A percentile compares a stretch with the other conserved stretches of the same genome.
Evolutionary conservation across 1,284 basidiomycete species (phyloP).

Genomic region (Boletus albobrunnescens): DNA sequence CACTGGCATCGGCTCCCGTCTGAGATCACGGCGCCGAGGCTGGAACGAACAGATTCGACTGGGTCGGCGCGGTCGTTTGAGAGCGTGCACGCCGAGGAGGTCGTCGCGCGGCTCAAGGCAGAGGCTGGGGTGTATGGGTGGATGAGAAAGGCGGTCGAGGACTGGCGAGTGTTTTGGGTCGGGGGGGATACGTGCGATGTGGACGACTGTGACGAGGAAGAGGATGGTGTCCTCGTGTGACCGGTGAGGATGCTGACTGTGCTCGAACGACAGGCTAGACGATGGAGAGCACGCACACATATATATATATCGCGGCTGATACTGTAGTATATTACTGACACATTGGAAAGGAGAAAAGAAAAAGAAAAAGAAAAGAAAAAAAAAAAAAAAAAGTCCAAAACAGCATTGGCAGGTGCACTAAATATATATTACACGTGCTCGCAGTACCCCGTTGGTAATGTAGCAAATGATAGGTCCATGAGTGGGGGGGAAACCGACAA

Average conservation of each 20-base stretch:
- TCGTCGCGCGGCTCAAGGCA: conserved; percentile 40
- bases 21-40: conserved; percentile 32
- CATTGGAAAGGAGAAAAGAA: conserved; percentile 8
- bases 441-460: conserved; percentile 21
- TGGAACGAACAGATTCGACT: conserved; percentile 41
- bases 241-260: neutral
- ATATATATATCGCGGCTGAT: conserved; percentile 17
- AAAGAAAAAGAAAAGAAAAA: no score
- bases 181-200: conserved; percentile 48
- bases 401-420: conserved; percentile 21
- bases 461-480: conserved; percentile 19
- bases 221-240: conserved; percentile 30
- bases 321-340: conserved; percentile 17
- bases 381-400: conserved; percentile 19
- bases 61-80: conserved; percentile 43
- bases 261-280: neutral
- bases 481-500: conserved; percentile 13
- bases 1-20: conserved; percentile 58
- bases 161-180: conserved; percentile 77
- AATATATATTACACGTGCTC: conserved; percentile 29
- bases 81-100: conserved; percentile 51
- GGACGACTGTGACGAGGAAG: conserved; percentile 16
- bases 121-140: conserved; percentile 71
- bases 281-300: conserved; percentile 8
- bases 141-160: conserved; percentile 62